Evolutionary conservation across 192 early-diverging fungal genomes (phyloP), one percentile per base, ranked within the genome.

Genomic region (Rhizophagus clarus): DNA sequence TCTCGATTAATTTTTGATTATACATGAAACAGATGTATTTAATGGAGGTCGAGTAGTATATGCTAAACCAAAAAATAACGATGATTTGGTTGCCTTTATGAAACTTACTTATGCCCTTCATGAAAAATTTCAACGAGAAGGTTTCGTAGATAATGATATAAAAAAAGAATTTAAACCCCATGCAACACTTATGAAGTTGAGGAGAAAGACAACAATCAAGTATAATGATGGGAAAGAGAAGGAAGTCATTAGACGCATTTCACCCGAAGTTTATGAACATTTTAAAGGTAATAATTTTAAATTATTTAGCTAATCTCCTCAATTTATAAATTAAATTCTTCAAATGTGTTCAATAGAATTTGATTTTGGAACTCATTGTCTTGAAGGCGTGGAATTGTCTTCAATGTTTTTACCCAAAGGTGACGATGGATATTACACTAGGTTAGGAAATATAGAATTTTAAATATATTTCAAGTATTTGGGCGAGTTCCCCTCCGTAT

Each of bases 291-390:
- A 64, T 12, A 28, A 1, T 64, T 12, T 64, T 28, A 11, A 28
- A 28, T 29, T 15, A 20, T 22, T 56, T 20, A 3, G 4, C 17
- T 20, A 20, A 5, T 56, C 1, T 51, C 1, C 40, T 12, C 42
- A 45, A 45, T 45, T 12, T 1, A 20, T 56, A 56, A 15, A 56
- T 56, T 56, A 14, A 51, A 17, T 64, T 31, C 4, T 62, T 14
- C 2, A 63, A 17, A 15, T 56, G 49, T 6, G 4, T 56, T 64
- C 12, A 64, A 34, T 69, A 69, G 67, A 8, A 34, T 69, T 20
- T 69, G 67, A 69, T 17, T 69, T 69, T 69, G 67, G 67, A 69
- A 69, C 17, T 29, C 67, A 69, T 69, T 69, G 11, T 31, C 12
- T 69, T 22, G 9, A 69, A 34, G 2, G 15, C 28, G 31, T 69